These are phyloP conservation scores for Septoria linicola DNA, from an alignment of 2,329 filamentous ascomycete species.

Conservation along the genomic window DNA sequence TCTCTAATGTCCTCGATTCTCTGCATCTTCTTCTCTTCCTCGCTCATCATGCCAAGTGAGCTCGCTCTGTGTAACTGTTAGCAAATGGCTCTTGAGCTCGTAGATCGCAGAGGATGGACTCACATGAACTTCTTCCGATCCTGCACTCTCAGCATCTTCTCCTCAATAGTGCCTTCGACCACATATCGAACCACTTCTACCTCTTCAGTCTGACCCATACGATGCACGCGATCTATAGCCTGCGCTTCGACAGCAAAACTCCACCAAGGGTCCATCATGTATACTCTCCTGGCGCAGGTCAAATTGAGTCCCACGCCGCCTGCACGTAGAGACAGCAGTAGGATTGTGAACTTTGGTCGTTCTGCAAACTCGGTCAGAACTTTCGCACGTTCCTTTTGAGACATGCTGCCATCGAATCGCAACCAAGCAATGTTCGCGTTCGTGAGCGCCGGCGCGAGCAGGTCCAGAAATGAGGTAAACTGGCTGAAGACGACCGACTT, in stretches of 20 bases:
- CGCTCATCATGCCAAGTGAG: conserved; percentile 88
- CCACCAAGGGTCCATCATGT: conserved; percentile 99
- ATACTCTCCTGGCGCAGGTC: conserved; percentile 84
- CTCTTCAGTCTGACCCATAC: conserved; percentile 88
- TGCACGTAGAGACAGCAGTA: conserved; percentile 81
- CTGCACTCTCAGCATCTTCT: conserved; percentile 89
- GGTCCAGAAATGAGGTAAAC: conserved; percentile 91
- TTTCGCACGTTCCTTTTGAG: conserved; percentile 76
- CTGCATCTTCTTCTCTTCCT: conserved; percentile 87
- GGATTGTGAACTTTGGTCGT: conserved; percentile 61
- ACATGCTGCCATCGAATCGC: conserved; percentile 89
- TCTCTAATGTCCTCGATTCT: conserved; percentile 93
- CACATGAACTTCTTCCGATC: conserved; percentile 94
- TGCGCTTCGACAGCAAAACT: conserved; percentile 95
- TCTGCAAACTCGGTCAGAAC: conserved; percentile 71
- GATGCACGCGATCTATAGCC: conserved; percentile 94
- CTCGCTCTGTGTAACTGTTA: conserved; percentile 68
- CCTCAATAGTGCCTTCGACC: conserved; percentile 86
- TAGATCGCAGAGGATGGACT: conserved; percentile 45
- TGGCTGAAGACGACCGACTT: conserved; percentile 92
- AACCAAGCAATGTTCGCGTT: conserved; percentile 72
- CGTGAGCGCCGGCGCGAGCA: conserved; percentile 78
- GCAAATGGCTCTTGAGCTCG: conserved; percentile 9
- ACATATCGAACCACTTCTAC: conserved; percentile 88
- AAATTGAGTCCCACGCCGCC: conserved; percentile 93